Evolutionary conservation across 2,329 filamentous ascomycete genomes (phyloP).

Genomic region (Xylariaceae sp.): DNA sequence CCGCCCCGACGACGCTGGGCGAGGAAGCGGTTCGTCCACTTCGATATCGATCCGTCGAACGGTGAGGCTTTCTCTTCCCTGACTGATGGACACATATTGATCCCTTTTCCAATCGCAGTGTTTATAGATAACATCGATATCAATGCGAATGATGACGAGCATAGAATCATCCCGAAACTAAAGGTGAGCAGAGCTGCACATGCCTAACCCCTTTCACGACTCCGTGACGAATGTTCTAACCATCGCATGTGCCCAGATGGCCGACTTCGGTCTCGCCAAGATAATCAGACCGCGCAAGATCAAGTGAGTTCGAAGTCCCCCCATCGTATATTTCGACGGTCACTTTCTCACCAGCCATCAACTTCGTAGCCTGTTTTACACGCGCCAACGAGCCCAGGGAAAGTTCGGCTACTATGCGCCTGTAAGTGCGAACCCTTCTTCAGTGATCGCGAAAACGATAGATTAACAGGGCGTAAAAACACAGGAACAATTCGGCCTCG

Average conservation of each 20-base stretch:
- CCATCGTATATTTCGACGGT: not conserved
- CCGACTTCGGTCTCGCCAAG: slow-evolving; percentile 19
- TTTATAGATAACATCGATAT: slow-evolving; percentile 17
- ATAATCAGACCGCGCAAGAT: slow-evolving; percentile 18
- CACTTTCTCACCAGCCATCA: not conserved
- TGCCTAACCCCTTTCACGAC: not conserved
- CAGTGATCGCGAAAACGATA: not conserved
- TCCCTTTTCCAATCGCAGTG: slow-evolving; percentile 11
- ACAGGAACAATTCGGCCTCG: slow-evolving; percentile 24
- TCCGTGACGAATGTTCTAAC: not conserved
- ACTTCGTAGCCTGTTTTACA: slow-evolving; percentile 15
- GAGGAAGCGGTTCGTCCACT: slow-evolving; percentile 20
- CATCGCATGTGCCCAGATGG: slow-evolving; percentile 11
- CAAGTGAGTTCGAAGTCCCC: slow-evolving; percentile 14
- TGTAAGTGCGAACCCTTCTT: slow-evolving; percentile 7
- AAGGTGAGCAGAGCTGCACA: slow-evolving; percentile 16
- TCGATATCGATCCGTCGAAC: slow-evolving; percentile 25
- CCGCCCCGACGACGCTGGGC: slow-evolving; percentile 13
- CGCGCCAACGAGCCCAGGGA: not conserved
- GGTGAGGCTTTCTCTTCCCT: slow-evolving; percentile 10
- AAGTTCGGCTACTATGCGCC: slow-evolving; percentile 19
- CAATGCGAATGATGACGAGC: slow-evolving; percentile 17
- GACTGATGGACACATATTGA: not conserved
- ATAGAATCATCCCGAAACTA: slow-evolving; percentile 19
- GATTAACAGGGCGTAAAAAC: not conserved